Base-by-base conservation (phyloP, 805 yeast species). In the Schwanniomyces yamadae region DNA sequence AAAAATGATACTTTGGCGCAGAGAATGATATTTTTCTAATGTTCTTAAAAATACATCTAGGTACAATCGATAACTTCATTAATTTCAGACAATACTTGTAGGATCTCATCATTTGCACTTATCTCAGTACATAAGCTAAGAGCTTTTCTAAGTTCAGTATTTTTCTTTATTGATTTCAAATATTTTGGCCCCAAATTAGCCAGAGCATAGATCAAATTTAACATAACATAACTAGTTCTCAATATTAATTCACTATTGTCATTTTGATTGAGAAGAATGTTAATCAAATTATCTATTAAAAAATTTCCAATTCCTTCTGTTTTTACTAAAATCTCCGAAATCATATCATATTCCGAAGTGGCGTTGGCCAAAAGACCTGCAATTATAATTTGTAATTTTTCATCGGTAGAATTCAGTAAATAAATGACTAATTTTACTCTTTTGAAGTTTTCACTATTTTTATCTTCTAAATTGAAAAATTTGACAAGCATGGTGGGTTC, bases 391-490 rank as follows among this genome's bases (percentile, higher is more conserved):
- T 63, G 69, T 4, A 68, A 43, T 4, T 39, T 31, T 13, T 48
- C 53, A 41, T 60, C 55, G n/a, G 44, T 37, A 18, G 69, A 59
- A 31, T 68, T 57, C 11, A 68, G 50, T 34, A 68, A 32, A 31
- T 57, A 64, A 4, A 68, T 44, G 23, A 64, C 41, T 2, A 67
- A 36, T 2, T 47, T 42, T 23, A 66, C 49, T 34, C 72, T 41
- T 19, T 52, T 56, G 19, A 23, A n/a, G 30, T 62, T 54, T 16
- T 52, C 62, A 3, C 40, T 18, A 31, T 49, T 52, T 4, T 53
- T 47, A n/a, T 41, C 39, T 8, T 63, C 72, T 11, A 77, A 63
- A 46, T 82, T 78, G 62, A 84, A 84, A 46, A 83, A 72, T 41
- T 77, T 75, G 1, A 77, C 80, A 22, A 77, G 56, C 50, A 65